Evolutionary conservation across 2,329 filamentous ascomycete species (phyloP), one percentile per base, ranked within the genome.

Genomic region (Phialophora chinensis): DNA sequence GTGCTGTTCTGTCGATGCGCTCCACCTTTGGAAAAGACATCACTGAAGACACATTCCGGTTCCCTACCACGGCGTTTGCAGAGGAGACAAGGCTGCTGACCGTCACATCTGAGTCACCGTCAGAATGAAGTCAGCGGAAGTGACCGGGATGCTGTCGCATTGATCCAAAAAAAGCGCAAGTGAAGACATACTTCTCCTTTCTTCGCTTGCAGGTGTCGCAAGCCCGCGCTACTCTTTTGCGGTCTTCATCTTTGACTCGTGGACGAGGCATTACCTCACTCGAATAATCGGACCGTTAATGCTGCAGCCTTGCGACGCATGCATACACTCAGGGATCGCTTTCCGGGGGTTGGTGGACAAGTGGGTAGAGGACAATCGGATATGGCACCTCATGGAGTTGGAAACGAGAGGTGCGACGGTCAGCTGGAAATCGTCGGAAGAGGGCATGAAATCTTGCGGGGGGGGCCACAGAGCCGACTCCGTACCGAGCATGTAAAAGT

Each of bases 1-100:
- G 49, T 38, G 20, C 59, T 61, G 60, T 23, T 50, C 29, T 56
- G 61, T 33, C 23, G 29, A 47, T 59, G 57, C 8, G 52, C 27
- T 14, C 60, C 60, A n/a, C 66, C 54, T 38, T 67, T 68, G 49
- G 66, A 62, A 47, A 56, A 67, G 23, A 42, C 68, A 20, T 80
- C 66, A 65, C 78, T 74, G 74, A 80, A 75, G 73, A 80, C 74
- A 76, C 72, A 82, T 76, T 75, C 79, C 61, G 74, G 76, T 72
- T 74, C 78, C 70, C 76, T 79, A 71, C 75, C 80, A 74, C 75
- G 75, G 62, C 79, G 77, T 4, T 78, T 74, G 72, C 83, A 85
- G 62, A 84, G 83, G n/a, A 78, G 78, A 66, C 83, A 85, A 50
- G 83, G 83, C 57, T 81, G 77, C 58, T 79, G 76, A 47, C 83